Conservation (phyloP, 495 filamentous ascomycete species). For the Elasticomyces elasticus region DNA sequence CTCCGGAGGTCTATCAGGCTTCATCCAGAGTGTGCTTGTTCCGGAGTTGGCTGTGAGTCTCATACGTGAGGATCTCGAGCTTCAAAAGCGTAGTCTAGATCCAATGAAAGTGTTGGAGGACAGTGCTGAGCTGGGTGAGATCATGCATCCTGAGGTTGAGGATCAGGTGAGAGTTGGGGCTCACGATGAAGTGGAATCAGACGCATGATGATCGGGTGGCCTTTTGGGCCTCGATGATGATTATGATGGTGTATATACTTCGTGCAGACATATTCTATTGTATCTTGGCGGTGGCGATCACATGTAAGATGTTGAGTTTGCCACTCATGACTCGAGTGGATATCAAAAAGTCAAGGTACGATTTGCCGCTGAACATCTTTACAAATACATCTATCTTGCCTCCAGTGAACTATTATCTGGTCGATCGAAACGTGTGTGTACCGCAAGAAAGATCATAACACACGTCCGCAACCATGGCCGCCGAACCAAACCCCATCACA, state of each 20-base stretch:
- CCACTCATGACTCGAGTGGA: no score
- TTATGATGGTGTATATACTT: neutral
- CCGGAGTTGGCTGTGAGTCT: conserved; percentile 70
- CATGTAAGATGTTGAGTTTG: no score
- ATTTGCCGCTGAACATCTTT: no score
- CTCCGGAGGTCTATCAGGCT: conserved; percentile 58
- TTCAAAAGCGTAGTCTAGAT: conserved; percentile 45
- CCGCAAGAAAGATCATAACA: no score
- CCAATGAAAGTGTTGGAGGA: conserved; percentile 62
- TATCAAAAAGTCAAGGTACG: no score
- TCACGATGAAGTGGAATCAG: neutral
- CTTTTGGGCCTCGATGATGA: neutral
- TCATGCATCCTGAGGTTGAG: conserved; percentile 58
- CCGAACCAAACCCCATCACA: conserved; percentile 50
- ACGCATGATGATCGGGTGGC: neutral
- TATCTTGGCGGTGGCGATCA: no score
- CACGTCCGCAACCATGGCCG: conserved; percentile 1
- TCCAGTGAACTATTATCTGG: no score
- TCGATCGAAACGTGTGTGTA: no score
- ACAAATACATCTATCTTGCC: no score
- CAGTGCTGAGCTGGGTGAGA: conserved; percentile 66
- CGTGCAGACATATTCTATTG: neutral
- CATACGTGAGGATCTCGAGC: conserved; percentile 76
- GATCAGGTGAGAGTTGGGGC: conserved; percentile 12
- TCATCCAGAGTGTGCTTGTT: conserved; percentile 76